Conservation (phyloP, 2,329 filamentous ascomycete genomes). For the Penicillium paneum region DNA sequence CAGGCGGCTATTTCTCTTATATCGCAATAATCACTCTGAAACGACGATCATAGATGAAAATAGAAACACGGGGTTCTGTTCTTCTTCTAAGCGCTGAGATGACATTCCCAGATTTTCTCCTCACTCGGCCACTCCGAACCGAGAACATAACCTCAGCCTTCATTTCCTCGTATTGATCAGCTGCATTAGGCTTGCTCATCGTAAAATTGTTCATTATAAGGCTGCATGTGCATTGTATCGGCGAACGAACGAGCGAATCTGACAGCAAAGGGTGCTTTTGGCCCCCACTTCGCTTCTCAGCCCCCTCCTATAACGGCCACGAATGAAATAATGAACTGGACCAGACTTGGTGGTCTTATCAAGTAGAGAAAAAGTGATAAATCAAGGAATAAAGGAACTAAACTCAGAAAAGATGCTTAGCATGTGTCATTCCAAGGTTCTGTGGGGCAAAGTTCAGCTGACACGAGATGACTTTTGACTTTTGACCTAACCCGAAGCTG, state of each 20-base stretch:
- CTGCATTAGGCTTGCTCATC: background rate
- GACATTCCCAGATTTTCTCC: slow-evolving; percentile 1
- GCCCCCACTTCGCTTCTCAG: slow-evolving; percentile 20
- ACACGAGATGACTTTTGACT: background rate
- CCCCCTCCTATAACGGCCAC: slow-evolving; percentile 7
- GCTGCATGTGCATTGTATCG: slow-evolving; percentile 24
- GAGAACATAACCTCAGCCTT: slow-evolving; percentile 2
- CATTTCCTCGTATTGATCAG: slow-evolving; percentile 1
- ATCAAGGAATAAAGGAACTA: background rate
- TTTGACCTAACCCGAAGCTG: background rate
- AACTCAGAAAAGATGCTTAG: background rate
- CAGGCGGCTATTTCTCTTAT: background rate
- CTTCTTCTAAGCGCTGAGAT: background rate
- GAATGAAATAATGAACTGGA: background rate
- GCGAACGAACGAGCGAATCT: slow-evolving; percentile 13
- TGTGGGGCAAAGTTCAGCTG: slow-evolving; percentile 14
- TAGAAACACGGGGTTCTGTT: background rate
- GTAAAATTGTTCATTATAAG: slow-evolving; percentile 14
- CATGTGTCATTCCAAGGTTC: background rate
- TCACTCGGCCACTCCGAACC: slow-evolving; percentile 9
- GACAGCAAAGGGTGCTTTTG: slow-evolving; percentile 2
- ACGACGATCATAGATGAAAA: background rate
- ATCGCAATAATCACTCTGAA: background rate
- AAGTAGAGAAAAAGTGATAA: background rate
- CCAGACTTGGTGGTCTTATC: background rate